Base-by-base conservation (phyloP, 2,329 filamentous ascomycete species). In the Drechslerella dactyloides region DNA sequence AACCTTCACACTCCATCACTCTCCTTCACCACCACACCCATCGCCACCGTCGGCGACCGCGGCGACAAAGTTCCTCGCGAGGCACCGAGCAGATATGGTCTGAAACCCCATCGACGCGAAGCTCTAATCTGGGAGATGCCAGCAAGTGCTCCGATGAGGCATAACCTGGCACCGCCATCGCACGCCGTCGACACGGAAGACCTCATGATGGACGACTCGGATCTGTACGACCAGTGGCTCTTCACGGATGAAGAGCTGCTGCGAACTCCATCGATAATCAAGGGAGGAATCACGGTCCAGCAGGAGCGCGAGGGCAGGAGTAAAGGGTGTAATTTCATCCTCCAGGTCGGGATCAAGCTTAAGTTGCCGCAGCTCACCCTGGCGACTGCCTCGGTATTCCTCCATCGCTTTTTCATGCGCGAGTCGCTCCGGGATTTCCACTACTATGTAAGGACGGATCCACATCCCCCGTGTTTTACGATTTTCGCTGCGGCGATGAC, bases 241-340 rank as follows among this genome's bases (percentile, higher is more conserved):
- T 97, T 97, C 79, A 90, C 89, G 13, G 84, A 90, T 51, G 88
- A 91, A 53, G 94, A 99, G 81, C 85, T 96, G 24, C 82, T 86
- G 59, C 90, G 89, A 78, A 90, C 91, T 5, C 94, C 94, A 0
- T 94, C 91, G 58, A 88, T 96, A 69, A 88, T 96, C 69, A 81
- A 92, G 13, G 90, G 96, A 75, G 93, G 93, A 21, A 86, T 97
- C 78, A 80, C 86, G 7, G 84, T 87, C 2, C 85, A 87, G 30
- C 88, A 94, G 78, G 94, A 97, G 81, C 85, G 91, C 73, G 84
- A 89, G 74, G 84, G 90, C 68, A 87, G 94, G 63, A 89, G 90
- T 72, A 97, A 97, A 79, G 93, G 94, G 52, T 89, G 97, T 78
- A 96, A 96, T 79, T 99, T 99, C 81, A 96, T 99, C 77, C 89